Evolutionary conservation across 139 green algal genomes (phyloP), one percentile per base, ranked within the genome.

Genomic region (Cymbomonas tetramitiformis): DNA sequence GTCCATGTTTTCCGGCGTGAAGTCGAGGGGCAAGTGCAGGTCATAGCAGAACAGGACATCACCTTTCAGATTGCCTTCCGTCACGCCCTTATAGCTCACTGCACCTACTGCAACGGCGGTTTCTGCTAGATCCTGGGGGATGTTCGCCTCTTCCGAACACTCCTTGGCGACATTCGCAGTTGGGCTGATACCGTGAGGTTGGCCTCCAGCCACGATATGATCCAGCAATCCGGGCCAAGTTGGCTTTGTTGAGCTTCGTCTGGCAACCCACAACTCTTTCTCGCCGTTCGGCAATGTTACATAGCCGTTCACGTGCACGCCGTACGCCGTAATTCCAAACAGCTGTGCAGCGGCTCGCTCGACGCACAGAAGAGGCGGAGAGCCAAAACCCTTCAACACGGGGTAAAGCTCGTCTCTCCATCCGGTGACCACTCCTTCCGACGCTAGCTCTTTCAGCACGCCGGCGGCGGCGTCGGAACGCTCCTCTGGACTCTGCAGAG

Each of bases 371-470:
- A 76, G 32, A 0, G 86, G 86, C 30, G 64, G 12, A 0, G 60
- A 38, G 48, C 84, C 30, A 36, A 89, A 94, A 0, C 62, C 51
- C 5, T 49, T 21, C 1, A 61, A 62, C 3, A 93, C 84, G 0
- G 90, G 88, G 64, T 93, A 97, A 9, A 94, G 74, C 75, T 97
- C 90, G 34, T 93, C 64, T 0, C 89, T 66, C 88, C 89, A 97
- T 2, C 87, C 86, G 3, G 48, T 67, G 19, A 96, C 77, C 4
- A 86, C 29, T 0, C 81, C 79, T 30, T 82, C 57, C 4, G 65
- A 38, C 5, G 65, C 44, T n/a, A 90, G 65, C 4, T 8, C 1
- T 19, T 54, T 4, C 30, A 75, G 25, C n/a, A 78, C 61, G 44
- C 41, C 49, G 4, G 67, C 79, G 18, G 84, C 57, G 3, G 65